A percentile compares a stretch with the other conserved stretches of the same genome.
Evolutionary conservation across 192 early-diverging fungal genomes (phyloP).

Genomic region (Funneliformis mosseae): DNA sequence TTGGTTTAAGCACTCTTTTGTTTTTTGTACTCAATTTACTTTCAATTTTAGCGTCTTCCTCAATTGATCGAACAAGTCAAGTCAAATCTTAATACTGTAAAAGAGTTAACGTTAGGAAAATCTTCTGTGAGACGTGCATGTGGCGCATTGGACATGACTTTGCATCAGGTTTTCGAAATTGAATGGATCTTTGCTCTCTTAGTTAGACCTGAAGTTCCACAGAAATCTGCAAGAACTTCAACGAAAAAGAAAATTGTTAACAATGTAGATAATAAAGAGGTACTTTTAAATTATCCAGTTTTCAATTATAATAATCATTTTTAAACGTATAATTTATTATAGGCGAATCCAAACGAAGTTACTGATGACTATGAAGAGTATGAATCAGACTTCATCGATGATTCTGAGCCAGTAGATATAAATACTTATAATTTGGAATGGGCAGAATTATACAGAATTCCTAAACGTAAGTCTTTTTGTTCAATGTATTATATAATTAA

Average conservation of each 20-base stretch:
- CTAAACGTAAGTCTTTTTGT: background rate
- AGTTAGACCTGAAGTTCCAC: background rate
- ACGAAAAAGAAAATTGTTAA: background rate
- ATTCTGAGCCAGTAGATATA: background rate
- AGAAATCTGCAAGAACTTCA: background rate
- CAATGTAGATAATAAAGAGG: background rate
- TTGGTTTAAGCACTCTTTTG: background rate
- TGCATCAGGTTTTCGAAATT: background rate
- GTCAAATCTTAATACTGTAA: background rate
- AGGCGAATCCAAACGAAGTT: background rate
- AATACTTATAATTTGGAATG: background rate
- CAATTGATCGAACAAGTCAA: background rate
- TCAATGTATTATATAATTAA: background rate
- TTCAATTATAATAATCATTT: background rate
- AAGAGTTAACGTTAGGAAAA: background rate
- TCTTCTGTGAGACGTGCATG: background rate
- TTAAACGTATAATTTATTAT: background rate
- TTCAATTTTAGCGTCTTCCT: background rate
- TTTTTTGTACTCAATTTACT: background rate
- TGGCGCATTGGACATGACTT: background rate
- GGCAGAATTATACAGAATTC: background rate
- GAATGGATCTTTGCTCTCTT: background rate
- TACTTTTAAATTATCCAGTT: background rate
- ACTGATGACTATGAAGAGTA: background rate
- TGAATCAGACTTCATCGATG: conserved; percentile 11